Conservation (phyloP, 345 rosid species). For the Eucalyptus fibrosa region DNA sequence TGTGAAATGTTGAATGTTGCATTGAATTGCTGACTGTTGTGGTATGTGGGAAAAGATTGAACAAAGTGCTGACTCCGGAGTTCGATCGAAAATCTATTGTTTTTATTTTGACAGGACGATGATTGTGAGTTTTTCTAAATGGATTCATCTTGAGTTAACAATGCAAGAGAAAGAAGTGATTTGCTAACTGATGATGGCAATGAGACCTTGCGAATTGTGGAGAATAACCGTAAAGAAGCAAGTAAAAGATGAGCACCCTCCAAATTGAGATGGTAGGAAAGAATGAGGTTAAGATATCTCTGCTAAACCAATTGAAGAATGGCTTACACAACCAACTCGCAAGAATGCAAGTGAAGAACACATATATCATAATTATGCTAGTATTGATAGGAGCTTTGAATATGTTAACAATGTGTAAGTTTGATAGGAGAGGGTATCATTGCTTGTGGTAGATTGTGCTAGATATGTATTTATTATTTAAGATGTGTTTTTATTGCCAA, state of each 20-base stretch:
- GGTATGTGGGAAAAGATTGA: background rate
- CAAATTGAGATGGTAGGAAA: background rate
- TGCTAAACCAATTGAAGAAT: background rate
- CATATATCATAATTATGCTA: background rate
- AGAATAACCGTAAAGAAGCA: background rate
- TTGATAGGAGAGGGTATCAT: background rate
- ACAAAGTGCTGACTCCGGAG: background rate
- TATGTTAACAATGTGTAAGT: background rate
- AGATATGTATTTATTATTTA: too few species aligned
- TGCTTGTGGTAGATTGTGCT: background rate
- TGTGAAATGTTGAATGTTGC: background rate
- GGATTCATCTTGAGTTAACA: background rate
- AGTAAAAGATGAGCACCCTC: background rate
- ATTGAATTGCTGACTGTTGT: background rate
- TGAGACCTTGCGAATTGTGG: background rate
- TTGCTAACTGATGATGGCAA: background rate
- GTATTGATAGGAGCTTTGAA: background rate
- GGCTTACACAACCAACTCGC: background rate
- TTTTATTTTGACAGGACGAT: background rate
- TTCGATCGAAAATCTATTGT: background rate
- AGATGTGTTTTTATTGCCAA: rapidly evolving
- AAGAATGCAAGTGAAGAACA: background rate
- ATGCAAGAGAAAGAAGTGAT: background rate
- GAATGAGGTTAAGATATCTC: background rate
- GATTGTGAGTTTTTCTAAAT: background rate